Percentiles rank a stretch among this genome's conserved stretches.
phyloP scores from a whole-genome alignment of 179 eudicot genomes.

The Gypsophila paniculata region DNA sequence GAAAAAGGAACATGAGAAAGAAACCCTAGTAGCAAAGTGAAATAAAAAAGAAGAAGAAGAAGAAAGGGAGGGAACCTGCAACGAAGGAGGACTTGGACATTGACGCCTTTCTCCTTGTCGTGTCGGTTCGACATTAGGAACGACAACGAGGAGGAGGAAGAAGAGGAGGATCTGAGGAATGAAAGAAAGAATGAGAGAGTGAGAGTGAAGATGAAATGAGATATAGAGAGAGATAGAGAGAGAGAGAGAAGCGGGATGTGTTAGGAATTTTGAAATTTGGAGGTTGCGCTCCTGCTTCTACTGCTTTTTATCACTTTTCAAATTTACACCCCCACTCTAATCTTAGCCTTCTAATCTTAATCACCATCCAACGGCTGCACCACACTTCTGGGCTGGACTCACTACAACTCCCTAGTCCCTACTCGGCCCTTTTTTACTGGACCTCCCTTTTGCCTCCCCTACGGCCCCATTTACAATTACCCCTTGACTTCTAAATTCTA shows the following conservation, averaged over 20 bases:
- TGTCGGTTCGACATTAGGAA: constrained; percentile 53
- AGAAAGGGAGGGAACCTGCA: constrained; percentile 46
- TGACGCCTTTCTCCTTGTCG: constrained; percentile 80
- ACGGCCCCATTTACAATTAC: no score
- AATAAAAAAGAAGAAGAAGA: no score
- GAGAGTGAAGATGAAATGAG: background rate
- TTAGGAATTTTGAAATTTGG: constrained; percentile 32
- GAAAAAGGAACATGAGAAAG: background rate
- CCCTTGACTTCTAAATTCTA: no score
- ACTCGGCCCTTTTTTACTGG: no score
- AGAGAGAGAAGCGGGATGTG: constrained; percentile 27
- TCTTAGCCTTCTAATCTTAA: background rate
- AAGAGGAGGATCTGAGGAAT: constrained; percentile 1
- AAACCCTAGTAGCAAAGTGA: background rate
- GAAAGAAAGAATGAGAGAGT: background rate
- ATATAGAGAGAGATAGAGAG: background rate
- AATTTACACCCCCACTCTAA: background rate
- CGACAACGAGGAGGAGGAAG: no score
- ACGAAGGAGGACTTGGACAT: constrained; percentile 87
- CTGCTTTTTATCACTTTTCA: no score
- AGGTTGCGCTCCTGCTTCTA: constrained; percentile 26
- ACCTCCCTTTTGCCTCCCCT: no score
- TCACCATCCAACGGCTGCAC: no score
- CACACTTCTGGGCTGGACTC: no score
- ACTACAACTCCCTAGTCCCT: no score